Evolutionary conservation across 225 moss, liverwort and hornwort species (phyloP), one percentile per base, ranked within the genome.

Genomic region (Physcomitrium patens): DNA sequence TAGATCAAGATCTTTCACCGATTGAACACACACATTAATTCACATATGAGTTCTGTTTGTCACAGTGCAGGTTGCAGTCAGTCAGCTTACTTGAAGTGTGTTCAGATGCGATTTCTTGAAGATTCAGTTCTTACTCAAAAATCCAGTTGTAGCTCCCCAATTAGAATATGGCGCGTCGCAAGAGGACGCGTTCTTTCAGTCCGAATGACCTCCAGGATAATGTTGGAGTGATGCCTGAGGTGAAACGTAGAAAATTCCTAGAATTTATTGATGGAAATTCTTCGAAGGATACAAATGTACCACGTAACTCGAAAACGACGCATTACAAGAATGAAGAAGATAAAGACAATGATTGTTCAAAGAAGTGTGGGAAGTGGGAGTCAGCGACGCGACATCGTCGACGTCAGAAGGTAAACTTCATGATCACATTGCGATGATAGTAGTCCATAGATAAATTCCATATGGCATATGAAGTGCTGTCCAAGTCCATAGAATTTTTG

Each of bases 121-220:
- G 16, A 53, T 73, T 46, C 19, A 1, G 7, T 66, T 53, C 12
- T 54, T 53, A 28, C 5, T 46, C 54, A 23, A 46, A 31, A 55
- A 44, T 8, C 3, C 16, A 1, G 59, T 60, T 31, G 31, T 61
- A 1, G 24, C 43, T 22, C 44, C 6, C 60, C n/a, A 8, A 49
- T 68, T 50, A 42, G 55, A 70, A 37, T n/a, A 70, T 70, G 75
- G 56, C 56, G 55, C 56, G n/a, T 55, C 24, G 12, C 57, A 49
- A 44, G 48, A 50, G 17, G 14, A 60, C 10, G 18, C 37, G 63
- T 69, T 50, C 70, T 52, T 80, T 80, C 43, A 80, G 65, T 76
- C 75, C 76, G 58, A 60, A 71, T 42, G 80, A 80, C 44, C 55
- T 80, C 65, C 73, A 45, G 79, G 49, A 57, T 53, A 63, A 49